A percentile compares a stretch with the other conserved stretches of the same genome.
Conservation (phyloP, 1,284 basidiomycete species). For the Ceratobasidium papillatum region DNA sequence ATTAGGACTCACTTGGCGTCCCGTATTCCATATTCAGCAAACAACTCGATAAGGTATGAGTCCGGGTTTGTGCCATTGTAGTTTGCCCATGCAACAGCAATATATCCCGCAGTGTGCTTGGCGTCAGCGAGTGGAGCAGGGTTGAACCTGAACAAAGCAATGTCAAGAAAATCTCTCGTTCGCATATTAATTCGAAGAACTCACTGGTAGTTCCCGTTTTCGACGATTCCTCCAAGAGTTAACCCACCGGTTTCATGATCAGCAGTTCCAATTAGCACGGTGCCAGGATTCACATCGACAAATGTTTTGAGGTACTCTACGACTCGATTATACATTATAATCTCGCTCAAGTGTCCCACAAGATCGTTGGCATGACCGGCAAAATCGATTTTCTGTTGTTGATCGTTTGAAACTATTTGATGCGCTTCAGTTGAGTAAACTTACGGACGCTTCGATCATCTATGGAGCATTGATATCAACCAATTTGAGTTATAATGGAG, state of each 20-base stretch:
- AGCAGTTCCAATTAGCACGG: slow-evolving; percentile 48
- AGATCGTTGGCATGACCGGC: slow-evolving; percentile 52
- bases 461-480: not conserved
- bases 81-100: slow-evolving; percentile 44
- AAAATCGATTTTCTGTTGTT: slow-evolving; percentile 45
- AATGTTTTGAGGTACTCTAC: slow-evolving; percentile 49
- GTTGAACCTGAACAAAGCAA: slow-evolving; percentile 36
- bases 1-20: slow-evolving; percentile 44
- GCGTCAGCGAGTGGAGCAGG: slow-evolving; percentile 48
- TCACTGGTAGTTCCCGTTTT: slow-evolving; percentile 35
- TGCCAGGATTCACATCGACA: slow-evolving; percentile 47
- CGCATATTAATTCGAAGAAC: not conserved
- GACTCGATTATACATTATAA: slow-evolving; percentile 47
- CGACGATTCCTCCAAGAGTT: slow-evolving; percentile 46
- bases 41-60: slow-evolving; percentile 38
- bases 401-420: slow-evolving; percentile 11
- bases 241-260: slow-evolving; percentile 51
- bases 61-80: slow-evolving; percentile 46
- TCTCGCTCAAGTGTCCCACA: slow-evolving; percentile 49
- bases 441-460: slow-evolving; percentile 41
- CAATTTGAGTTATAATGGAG: not conserved
- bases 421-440: not conserved
- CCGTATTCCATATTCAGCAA: slow-evolving; percentile 45
- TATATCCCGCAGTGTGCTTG: slow-evolving; percentile 49
- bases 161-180: not conserved